Percentiles rank a stretch among this genome's conserved stretches.
Conservation (phyloP, 306 rosid species). For the Castanea mollissima region DNA sequence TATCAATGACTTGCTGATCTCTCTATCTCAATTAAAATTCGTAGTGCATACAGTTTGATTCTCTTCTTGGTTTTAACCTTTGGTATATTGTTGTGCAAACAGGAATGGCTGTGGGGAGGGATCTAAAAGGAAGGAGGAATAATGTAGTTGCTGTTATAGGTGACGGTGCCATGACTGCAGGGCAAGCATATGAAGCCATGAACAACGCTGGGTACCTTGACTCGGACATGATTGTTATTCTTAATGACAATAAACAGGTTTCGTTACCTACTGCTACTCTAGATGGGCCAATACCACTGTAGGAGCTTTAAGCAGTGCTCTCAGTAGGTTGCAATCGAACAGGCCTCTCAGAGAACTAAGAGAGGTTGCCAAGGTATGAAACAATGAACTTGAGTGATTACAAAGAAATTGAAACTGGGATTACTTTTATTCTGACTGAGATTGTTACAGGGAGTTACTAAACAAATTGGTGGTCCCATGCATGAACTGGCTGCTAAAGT, state of each 20-base stretch:
- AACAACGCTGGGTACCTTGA: conserved; percentile 97
- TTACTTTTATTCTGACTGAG: conserved; percentile 10
- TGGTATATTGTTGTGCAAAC: conserved; percentile 24
- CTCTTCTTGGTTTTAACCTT: conserved; percentile 25
- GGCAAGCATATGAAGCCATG: conserved; percentile 99
- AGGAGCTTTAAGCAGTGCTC: conserved; percentile 97
- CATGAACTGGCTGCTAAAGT: conserved; percentile 98
- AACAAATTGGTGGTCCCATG: conserved; percentile 88
- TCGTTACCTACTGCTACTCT: conserved; percentile 93
- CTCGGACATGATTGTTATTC: conserved; percentile 96
- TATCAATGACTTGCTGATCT: background rate
- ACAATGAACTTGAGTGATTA: conserved; percentile 2
- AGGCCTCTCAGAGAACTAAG: conserved; percentile 90
- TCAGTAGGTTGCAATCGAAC: conserved; percentile 88
- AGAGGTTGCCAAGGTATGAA: conserved; percentile 94
- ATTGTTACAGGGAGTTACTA: conserved; percentile 77
- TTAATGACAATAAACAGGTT: conserved; percentile 96
- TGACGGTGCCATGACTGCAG: conserved; percentile 99
- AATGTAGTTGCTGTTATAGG: conserved; percentile 86
- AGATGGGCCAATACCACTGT: conserved; percentile 86
- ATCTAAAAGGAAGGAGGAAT: conserved; percentile 75
- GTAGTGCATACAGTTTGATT: background rate
- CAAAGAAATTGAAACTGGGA: conserved; percentile 9
- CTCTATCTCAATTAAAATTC: background rate
- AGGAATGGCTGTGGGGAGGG: conserved; percentile 99